These are phyloP conservation scores for Rhododendron ferrugineum DNA, from an alignment of 148 eudicot species.

Conservation along the genomic window DNA sequence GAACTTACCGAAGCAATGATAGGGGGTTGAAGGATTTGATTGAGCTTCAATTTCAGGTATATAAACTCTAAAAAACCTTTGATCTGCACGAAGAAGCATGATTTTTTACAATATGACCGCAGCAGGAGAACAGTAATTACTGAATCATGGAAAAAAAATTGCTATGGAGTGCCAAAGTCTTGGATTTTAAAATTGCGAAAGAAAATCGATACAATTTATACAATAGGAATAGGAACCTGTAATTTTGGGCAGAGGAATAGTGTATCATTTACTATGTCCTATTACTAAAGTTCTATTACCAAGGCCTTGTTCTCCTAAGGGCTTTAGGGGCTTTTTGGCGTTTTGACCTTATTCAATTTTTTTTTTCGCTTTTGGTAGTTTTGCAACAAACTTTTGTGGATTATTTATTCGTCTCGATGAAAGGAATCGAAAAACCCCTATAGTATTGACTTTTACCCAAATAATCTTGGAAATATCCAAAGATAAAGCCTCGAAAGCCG, in stretches of 20 bases:
- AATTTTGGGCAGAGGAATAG: not conserved
- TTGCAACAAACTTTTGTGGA: not conserved
- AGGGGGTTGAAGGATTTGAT: slow-evolving; percentile 91
- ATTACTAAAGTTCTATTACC: no score
- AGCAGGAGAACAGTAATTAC: not conserved
- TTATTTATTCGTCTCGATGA: not conserved
- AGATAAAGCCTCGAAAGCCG: no score
- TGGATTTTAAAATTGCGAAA: not conserved
- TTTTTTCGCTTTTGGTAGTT: not conserved
- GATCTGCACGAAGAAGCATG: slow-evolving; percentile 45
- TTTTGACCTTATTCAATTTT: not conserved
- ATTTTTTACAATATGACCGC: not conserved
- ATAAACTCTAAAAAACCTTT: slow-evolving; percentile 46
- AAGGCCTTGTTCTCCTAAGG: not conserved
- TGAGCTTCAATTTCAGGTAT: slow-evolving; percentile 83
- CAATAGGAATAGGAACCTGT: not conserved
- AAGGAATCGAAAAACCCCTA: not conserved
- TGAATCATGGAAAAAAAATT: not conserved
- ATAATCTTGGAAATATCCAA: no score
- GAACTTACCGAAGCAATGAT: slow-evolving; percentile 89
- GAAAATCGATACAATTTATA: not conserved
- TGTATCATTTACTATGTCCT: not conserved
- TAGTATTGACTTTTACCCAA: no score
- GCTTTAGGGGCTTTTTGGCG: no score
- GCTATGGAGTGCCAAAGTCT: not conserved